Percentiles rank a stretch among this genome's conserved stretches.
These are phyloP conservation scores for Canna indica DNA, from an alignment of 176 grass and related monocot genomes.

Conservation along the genomic window DNA sequence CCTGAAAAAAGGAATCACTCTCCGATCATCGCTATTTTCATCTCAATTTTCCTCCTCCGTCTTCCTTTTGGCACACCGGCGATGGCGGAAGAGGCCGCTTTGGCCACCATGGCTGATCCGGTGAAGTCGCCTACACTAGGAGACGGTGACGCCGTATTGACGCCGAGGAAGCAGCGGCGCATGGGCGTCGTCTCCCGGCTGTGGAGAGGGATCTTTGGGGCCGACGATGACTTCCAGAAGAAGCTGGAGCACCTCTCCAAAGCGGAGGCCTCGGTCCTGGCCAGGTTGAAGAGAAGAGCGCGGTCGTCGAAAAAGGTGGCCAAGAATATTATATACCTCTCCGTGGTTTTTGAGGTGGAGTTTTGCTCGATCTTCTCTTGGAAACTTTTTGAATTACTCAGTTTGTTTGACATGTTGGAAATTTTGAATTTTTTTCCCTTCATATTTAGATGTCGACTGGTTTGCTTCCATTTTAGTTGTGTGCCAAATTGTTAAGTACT, in stretches of 20 bases:
- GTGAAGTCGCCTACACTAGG: constrained; percentile 3
- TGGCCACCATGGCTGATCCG: constrained; percentile 21
- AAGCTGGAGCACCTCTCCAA: constrained; percentile 65
- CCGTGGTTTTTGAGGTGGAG: constrained; percentile 59
- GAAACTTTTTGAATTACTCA: background rate
- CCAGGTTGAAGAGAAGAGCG: constrained; percentile 56
- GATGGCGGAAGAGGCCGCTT: constrained; percentile 42
- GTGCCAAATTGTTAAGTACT: background rate
- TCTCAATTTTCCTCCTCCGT: background rate
- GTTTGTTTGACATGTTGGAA: background rate
- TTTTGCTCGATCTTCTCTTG: background rate
- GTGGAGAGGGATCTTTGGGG: constrained; percentile 69
- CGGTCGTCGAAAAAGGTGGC: constrained; percentile 45
- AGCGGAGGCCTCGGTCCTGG: constrained; percentile 59
- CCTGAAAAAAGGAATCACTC: too few relatives aligned
- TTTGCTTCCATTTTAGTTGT: background rate
- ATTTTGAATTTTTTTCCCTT: background rate
- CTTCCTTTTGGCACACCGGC: background rate
- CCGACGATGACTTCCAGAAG: constrained; percentile 72
- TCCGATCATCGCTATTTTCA: background rate
- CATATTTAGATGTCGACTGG: background rate
- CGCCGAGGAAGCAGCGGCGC: background rate
- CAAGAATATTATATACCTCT: constrained; percentile 53
- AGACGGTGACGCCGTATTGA: background rate
- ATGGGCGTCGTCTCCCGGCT: constrained; percentile 44